Conservation (phyloP, 108 stramenopile species). For the Cyclotella cryptica region DNA sequence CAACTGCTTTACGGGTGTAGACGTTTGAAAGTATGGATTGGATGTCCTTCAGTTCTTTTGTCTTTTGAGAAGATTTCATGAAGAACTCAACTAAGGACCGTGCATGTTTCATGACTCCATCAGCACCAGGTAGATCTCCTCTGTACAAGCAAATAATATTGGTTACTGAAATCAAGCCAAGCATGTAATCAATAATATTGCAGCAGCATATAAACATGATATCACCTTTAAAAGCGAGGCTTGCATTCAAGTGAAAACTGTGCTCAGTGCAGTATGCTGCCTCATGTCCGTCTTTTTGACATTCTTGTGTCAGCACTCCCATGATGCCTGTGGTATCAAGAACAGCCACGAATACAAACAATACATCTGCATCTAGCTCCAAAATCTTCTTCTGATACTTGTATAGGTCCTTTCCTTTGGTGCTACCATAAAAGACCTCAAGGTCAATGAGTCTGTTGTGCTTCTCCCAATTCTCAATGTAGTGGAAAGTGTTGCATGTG, state of each 20-base stretch:
- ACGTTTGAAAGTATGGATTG: background rate
- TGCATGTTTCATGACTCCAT: background rate
- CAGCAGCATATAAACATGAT: background rate
- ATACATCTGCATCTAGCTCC: background rate
- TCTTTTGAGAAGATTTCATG: background rate
- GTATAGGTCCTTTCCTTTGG: background rate
- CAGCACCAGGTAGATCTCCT: background rate
- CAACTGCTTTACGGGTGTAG: background rate
- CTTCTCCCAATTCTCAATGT: constrained; percentile 5
- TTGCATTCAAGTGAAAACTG: constrained; percentile 10
- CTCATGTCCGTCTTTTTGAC: background rate
- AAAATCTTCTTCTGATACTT: background rate
- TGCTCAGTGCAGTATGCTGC: constrained; percentile 11
- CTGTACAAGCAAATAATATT: background rate
- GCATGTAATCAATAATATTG: too few species aligned
- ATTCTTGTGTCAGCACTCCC: constrained; percentile 2
- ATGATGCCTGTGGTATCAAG: constrained; percentile 6
- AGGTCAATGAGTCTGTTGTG: background rate
- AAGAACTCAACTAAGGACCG: background rate
- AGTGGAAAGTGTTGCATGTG: background rate
- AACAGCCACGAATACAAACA: background rate
- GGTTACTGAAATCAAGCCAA: background rate
- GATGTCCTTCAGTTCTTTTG: background rate
- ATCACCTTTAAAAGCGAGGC: background rate
- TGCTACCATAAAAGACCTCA: constrained; percentile 8